Base-by-base conservation (phyloP, 176 grass and related monocot genomes). In the Cenchrus fungigraminus region DNA sequence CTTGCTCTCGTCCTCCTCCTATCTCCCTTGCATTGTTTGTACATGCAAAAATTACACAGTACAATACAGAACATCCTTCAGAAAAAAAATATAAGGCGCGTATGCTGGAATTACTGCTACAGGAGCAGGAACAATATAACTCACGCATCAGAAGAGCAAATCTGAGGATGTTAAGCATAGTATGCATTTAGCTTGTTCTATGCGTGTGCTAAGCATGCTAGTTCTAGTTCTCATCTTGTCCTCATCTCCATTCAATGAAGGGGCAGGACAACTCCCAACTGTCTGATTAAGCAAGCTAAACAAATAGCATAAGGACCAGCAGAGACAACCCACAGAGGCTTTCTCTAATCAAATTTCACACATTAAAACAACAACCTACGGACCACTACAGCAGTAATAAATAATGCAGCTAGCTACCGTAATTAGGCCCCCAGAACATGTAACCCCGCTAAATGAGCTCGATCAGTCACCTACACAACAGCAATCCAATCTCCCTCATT, bases 261-360 rank as follows among this genome's bases (percentile, higher is more conserved):
- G 55, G 55, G 37, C 37, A 40, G 37, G 37, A 40, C 50, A 68
- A 17, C 58, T 82, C 34, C 56, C 42, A 44, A 44, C 43, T 79
- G 7, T 53, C 68, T 1, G 4, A 46, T 79, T 59, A 46, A 32
- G 65, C 44, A 78, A 42, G 58, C 22, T 59, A 52, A 79, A 20
- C 49, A 73, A 60, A 66, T 60, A 4, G 65, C 68, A 85, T 50
- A 19, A 66, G n/a, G 52, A 43, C 68, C 42, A 69, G 37, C n/a
- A 47, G 73, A 54, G 73, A 54, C 19, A 70, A 20, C 14, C 4
- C 51, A 40, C 79, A 68, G 57, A 37, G 42, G 44, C 49, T 28
- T 73, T 62, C 42, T 68, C 37, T 28, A 79, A 76, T 64, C 14
- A 83, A 78, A 83, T 70, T 71, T 43, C 12, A 60, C 79, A 4